Conservation (phyloP, 1,284 basidiomycete species). For the Malassezia globosa region DNA sequence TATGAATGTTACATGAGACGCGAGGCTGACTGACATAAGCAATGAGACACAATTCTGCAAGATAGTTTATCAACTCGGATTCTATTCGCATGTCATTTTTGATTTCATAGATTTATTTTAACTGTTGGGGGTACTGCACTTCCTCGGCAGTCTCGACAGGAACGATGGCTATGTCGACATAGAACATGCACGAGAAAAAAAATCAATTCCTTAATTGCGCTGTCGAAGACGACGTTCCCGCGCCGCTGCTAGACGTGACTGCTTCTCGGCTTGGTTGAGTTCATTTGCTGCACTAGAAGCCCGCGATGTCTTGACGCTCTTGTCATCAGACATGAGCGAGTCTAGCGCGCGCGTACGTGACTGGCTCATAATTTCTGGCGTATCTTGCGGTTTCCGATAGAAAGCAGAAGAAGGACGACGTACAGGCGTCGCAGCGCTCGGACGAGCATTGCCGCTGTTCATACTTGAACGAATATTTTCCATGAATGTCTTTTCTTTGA, state of each 20-base stretch:
- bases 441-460: conserved; percentile 3
- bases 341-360: conserved; percentile 9
- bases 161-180: not conserved
- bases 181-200: not conserved
- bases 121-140: too few relatives aligned
- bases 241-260: conserved; percentile 11
- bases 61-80: too few relatives aligned
- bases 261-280: conserved; percentile 8
- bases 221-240: conserved; percentile 17
- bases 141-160: too few relatives aligned
- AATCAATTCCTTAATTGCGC: not conserved
- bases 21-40: too few relatives aligned
- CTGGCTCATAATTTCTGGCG: not conserved
- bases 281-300: not conserved
- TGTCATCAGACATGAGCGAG: conserved; percentile 3
- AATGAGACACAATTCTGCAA: too few relatives aligned
- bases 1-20: too few relatives aligned
- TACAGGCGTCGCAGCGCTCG: not conserved
- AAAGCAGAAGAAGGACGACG: conserved; percentile 1
- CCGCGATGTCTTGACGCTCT: not conserved
- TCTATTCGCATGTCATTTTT: too few relatives aligned
- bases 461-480: conserved; percentile 16
- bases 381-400: not conserved
- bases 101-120: too few relatives aligned
- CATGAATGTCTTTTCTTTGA: conserved; percentile 20